A percentile compares a stretch with the other conserved stretches of the same genome.
These are phyloP conservation scores for Trichoderma erinaceum DNA, from an alignment of 495 filamentous ascomycete species.

Conservation along the genomic window DNA sequence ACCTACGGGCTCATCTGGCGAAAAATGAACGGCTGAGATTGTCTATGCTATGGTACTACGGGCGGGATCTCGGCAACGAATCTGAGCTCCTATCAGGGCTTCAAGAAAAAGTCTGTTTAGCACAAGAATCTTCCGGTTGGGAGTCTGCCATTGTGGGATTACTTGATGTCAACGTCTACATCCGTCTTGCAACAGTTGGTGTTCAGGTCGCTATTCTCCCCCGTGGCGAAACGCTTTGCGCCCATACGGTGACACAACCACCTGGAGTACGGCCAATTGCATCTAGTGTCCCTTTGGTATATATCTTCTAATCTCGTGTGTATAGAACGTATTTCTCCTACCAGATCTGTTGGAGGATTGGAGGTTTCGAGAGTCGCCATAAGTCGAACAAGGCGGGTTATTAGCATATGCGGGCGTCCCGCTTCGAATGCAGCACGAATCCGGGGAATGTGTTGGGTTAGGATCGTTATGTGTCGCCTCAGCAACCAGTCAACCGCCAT, in stretches of 20 bases:
- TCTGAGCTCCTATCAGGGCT: constrained; percentile 15
- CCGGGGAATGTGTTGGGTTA: background rate
- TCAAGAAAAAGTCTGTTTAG: background rate
- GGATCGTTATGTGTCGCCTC: constrained; percentile 13
- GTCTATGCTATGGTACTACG: constrained; percentile 21
- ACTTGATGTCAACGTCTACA: constrained; percentile 18
- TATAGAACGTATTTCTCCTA: constrained; percentile 18
- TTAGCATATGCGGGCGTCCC: constrained; percentile 18
- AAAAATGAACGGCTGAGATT: constrained; percentile 19
- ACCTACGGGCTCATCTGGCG: constrained; percentile 18
- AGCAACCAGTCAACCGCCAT: constrained; percentile 16
- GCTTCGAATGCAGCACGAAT: background rate
- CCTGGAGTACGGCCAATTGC: background rate
- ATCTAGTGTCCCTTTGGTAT: background rate
- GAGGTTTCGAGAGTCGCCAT: constrained; percentile 18
- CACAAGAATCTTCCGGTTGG: constrained; percentile 17
- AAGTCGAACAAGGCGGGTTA: constrained; percentile 17
- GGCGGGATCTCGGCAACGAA: constrained; percentile 15
- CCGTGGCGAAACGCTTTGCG: constrained; percentile 19
- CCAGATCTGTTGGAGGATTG: constrained; percentile 20
- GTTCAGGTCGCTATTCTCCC: constrained; percentile 18
- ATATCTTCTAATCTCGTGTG: too few relatives aligned
- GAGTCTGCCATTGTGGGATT: constrained; percentile 19
- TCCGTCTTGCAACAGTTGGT: constrained; percentile 18
- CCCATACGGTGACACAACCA: constrained; percentile 19